Conservation (phyloP, 2,329 filamentous ascomycete species). For the Claviceps fusiformis region DNA sequence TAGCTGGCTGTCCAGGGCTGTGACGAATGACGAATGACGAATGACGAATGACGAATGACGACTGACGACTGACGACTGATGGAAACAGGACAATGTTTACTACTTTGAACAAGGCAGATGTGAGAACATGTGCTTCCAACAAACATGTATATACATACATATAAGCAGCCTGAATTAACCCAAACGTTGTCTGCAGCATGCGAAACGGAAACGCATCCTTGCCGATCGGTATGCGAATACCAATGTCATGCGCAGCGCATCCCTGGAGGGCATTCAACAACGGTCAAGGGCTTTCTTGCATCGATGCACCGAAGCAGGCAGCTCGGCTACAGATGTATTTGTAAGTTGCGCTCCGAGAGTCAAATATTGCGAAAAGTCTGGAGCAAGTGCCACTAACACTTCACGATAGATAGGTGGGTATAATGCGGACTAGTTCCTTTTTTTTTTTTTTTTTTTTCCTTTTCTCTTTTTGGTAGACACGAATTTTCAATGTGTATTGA, state of each 20-base stretch:
- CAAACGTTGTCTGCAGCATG: conserved; percentile 33
- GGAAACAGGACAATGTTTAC: conserved; percentile 44
- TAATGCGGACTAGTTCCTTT: background rate
- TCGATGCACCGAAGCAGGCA: conserved; percentile 30
- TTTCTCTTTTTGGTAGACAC: background rate
- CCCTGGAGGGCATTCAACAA: conserved; percentile 43
- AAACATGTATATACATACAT: background rate
- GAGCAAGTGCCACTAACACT: background rate
- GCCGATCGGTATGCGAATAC: conserved; percentile 57
- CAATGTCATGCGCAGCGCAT: conserved; percentile 44
- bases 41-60: background rate
- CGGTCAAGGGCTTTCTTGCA: conserved; percentile 41
- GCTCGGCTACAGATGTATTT: conserved; percentile 37
- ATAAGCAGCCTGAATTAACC: background rate
- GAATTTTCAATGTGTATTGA: no score
- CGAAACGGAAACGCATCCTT: conserved; percentile 46
- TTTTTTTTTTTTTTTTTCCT: no score
- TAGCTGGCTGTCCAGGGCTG: background rate
- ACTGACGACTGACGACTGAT: background rate
- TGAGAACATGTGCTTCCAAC: conserved; percentile 16
- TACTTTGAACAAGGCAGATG: conserved; percentile 39
- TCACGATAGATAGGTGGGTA: conserved; percentile 3
- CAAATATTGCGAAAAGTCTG: no score
- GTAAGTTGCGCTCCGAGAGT: conserved; percentile 24
- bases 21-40: background rate